Evolutionary conservation across 148 eudicot species (phyloP).

Genomic region (Arctostaphylos glauca): DNA sequence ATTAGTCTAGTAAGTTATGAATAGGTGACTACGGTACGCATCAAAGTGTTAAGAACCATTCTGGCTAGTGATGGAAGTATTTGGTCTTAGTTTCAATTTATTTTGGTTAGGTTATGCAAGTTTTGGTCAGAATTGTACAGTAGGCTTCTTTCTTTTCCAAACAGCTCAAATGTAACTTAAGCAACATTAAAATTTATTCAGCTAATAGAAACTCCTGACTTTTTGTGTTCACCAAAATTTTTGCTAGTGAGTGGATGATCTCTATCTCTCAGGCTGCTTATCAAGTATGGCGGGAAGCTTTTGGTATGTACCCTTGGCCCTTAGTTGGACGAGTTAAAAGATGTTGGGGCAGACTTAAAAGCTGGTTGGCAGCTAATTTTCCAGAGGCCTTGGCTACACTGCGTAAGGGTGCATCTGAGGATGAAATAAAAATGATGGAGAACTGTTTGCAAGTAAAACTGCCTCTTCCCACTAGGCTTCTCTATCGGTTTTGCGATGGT

Average conservation of each 20-base stretch:
- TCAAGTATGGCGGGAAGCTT: constrained; percentile 74
- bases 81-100: too few species aligned
- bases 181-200: background rate
- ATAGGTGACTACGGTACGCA: too few species aligned
- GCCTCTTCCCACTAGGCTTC: constrained; percentile 72
- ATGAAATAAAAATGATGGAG: constrained; percentile 59
- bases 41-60: too few species aligned
- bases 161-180: background rate
- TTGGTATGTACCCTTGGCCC: constrained; percentile 78
- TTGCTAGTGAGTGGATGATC: background rate
- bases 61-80: too few species aligned
- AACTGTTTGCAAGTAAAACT: constrained; percentile 55
- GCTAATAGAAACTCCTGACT: background rate
- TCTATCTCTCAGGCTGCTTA: constrained; percentile 55
- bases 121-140: too few species aligned
- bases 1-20: too few species aligned
- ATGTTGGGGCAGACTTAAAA: constrained; percentile 61
- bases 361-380: constrained; percentile 55
- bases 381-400: constrained; percentile 67
- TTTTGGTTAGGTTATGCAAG: too few species aligned
- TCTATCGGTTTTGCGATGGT: constrained; percentile 86
- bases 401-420: constrained; percentile 74
- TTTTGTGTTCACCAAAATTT: background rate
- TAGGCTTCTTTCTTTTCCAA: too few species aligned
- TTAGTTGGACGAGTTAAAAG: constrained; percentile 66